A percentile compares a stretch with the other conserved stretches of the same genome.
phyloP scores from a whole-genome alignment of 345 rosid species.

The Bruguiera parviflora region DNA sequence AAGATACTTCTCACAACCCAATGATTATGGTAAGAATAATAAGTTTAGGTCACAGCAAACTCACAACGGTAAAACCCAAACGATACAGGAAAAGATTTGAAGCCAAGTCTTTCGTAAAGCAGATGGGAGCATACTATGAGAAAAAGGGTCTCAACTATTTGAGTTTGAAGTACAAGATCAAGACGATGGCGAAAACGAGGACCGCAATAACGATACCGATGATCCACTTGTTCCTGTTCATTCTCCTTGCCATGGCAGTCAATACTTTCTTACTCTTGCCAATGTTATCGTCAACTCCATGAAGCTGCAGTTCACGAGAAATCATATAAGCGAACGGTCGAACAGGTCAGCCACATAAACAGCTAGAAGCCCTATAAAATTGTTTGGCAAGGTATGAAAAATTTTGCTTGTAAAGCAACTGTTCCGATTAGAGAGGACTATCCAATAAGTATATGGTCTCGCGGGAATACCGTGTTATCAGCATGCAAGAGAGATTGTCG shows the following conservation, averaged over 20 bases:
- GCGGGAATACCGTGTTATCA: constrained; percentile 55
- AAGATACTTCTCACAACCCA: no score
- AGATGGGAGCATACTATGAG: no score
- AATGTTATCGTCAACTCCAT: constrained; percentile 84
- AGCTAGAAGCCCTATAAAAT: background rate
- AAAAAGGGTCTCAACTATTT: constrained; percentile 8
- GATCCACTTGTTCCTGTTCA: constrained; percentile 90
- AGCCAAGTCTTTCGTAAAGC: no score
- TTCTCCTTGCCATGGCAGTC: constrained; percentile 73
- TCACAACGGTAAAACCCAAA: background rate
- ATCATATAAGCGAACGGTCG: no score
- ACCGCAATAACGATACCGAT: constrained; percentile 52
- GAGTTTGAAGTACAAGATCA: constrained; percentile 82
- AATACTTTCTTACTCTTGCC: constrained; percentile 88
- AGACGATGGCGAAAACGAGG: constrained; percentile 49
- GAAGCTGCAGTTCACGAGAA: constrained; percentile 46
- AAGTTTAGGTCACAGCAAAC: no score
- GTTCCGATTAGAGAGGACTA: no score
- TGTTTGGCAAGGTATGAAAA: background rate
- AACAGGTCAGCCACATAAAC: no score
- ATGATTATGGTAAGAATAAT: no score
- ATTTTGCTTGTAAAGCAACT: no score
- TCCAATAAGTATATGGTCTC: no score
- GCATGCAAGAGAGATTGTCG: constrained; percentile 80
- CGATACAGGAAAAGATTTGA: background rate